phyloP scores from a whole-genome alignment of 352 stramenopile genomes.

The Detonula confervacea region DNA sequence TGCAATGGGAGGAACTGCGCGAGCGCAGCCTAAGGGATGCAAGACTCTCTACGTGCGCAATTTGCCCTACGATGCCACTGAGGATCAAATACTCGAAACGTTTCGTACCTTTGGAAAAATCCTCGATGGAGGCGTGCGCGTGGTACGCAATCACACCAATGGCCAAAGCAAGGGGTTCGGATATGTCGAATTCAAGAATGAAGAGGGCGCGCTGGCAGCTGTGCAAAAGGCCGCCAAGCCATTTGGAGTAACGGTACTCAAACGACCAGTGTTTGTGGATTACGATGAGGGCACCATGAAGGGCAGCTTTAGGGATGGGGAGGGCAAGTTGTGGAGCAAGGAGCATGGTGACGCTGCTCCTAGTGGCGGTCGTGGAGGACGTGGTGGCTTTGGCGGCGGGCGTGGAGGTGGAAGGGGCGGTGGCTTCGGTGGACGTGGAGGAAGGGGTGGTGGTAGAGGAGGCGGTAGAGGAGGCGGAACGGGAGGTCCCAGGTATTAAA shows the following conservation, averaged over 20 bases:
- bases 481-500: constrained; percentile 8
- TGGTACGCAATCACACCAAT: constrained; percentile 93
- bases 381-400: neutral
- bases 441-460: constrained; percentile 13
- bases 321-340: constrained; percentile 73
- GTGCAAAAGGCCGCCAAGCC: constrained; percentile 70
- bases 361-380: neutral
- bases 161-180: constrained; percentile 96
- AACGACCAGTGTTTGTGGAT: constrained; percentile 91
- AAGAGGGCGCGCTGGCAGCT: constrained; percentile 88
- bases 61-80: constrained; percentile 89
- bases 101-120: constrained; percentile 89
- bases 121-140: constrained; percentile 87
- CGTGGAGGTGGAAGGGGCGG: constrained; percentile 3
- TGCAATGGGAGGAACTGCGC: constrained; percentile 22
- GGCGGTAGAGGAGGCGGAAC: neutral
- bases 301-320: constrained; percentile 87
- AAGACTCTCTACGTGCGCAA: constrained; percentile 94
- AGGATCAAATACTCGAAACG: constrained; percentile 86
- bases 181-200: constrained; percentile 95
- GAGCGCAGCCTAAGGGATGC: constrained; percentile 86
- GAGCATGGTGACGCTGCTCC: constrained; percentile 54
- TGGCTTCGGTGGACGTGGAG: constrained; percentile 2
- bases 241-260: constrained; percentile 78
- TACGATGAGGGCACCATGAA: constrained; percentile 93